A percentile compares a stretch with the other conserved stretches of the same genome.
Conservation (phyloP, 2,329 filamentous ascomycete species). For the Sporothrix brasiliensis region DNA sequence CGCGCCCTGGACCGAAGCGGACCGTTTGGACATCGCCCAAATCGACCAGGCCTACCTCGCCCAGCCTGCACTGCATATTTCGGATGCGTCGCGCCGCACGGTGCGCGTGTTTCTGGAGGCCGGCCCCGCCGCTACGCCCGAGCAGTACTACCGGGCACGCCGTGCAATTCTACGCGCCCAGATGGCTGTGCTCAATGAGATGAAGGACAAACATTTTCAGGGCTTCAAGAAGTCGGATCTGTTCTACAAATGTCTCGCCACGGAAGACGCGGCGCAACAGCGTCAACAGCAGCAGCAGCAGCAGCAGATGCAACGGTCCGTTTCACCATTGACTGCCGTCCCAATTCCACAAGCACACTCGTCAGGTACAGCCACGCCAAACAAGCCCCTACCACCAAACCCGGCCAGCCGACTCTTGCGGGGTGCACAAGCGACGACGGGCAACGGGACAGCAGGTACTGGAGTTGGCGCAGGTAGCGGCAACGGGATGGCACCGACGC, state of each 20-base stretch:
- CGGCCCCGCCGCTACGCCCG: slow-evolving; percentile 72
- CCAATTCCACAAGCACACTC: neutral
- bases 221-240: slow-evolving; percentile 90
- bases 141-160: slow-evolving; percentile 81
- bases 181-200: slow-evolving; percentile 78
- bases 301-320: neutral
- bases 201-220: slow-evolving; percentile 78
- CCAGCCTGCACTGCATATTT: slow-evolving; percentile 77
- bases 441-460: neutral
- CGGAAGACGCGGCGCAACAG: slow-evolving; percentile 65
- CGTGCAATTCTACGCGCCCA: slow-evolving; percentile 81
- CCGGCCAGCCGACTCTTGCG: slow-evolving; percentile 16
- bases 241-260: slow-evolving; percentile 93
- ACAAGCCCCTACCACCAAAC: slow-evolving; percentile 19
- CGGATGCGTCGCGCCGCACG: slow-evolving; percentile 66
- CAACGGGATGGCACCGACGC: slow-evolving; percentile 36
- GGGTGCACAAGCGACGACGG: slow-evolving; percentile 3
- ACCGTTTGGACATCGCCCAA: slow-evolving; percentile 83
- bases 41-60: slow-evolving; percentile 89
- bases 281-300: slow-evolving; percentile 32
- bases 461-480: neutral
- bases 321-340: neutral
- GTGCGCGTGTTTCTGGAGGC: slow-evolving; percentile 79
- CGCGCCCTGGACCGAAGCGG: slow-evolving; percentile 76
- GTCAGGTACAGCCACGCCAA: neutral